Percentiles rank a stretch among this genome's conserved stretches.
Evolutionary conservation across 768 basidiomycete genomes (phyloP).

Genomic region (Panaeolus cyanescens): DNA sequence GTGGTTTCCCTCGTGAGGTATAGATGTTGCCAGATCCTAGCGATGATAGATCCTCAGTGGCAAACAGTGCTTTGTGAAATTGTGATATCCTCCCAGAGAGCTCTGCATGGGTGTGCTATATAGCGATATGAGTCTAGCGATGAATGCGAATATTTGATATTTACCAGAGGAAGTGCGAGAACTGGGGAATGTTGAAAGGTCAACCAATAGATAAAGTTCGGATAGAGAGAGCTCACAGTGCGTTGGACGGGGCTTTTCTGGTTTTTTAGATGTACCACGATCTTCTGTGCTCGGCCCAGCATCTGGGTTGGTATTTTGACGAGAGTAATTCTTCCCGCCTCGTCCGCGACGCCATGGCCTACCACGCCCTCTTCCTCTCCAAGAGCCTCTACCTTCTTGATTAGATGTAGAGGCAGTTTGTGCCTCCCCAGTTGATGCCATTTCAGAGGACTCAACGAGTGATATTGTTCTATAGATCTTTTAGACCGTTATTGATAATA

Average conservation of each 20-base stretch:
- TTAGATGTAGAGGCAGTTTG: background rate
- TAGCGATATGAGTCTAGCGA: background rate
- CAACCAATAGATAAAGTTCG: background rate
- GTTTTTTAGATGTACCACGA: background rate
- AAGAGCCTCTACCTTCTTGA: background rate
- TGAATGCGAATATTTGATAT: background rate
- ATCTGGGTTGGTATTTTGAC: background rate
- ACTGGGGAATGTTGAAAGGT: too few relatives aligned
- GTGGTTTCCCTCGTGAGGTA: background rate
- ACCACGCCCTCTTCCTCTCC: background rate
- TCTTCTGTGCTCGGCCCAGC: background rate
- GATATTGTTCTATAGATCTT: background rate
- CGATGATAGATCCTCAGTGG: slow-evolving; percentile 16
- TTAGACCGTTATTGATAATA: background rate
- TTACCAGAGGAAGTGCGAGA: background rate
- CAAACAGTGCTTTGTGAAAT: slow-evolving; percentile 46
- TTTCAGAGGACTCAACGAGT: background rate
- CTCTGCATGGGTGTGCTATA: slow-evolving; percentile 35
- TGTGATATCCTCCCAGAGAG: slow-evolving; percentile 36
- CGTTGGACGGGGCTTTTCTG: background rate
- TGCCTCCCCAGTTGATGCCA: background rate
- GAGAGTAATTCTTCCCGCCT: background rate
- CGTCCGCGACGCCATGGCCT: background rate
- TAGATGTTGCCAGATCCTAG: background rate
- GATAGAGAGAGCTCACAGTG: too few relatives aligned